Evolutionary conservation across 148 eudicot species (phyloP).

Genomic region (Simmondsia chinensis): DNA sequence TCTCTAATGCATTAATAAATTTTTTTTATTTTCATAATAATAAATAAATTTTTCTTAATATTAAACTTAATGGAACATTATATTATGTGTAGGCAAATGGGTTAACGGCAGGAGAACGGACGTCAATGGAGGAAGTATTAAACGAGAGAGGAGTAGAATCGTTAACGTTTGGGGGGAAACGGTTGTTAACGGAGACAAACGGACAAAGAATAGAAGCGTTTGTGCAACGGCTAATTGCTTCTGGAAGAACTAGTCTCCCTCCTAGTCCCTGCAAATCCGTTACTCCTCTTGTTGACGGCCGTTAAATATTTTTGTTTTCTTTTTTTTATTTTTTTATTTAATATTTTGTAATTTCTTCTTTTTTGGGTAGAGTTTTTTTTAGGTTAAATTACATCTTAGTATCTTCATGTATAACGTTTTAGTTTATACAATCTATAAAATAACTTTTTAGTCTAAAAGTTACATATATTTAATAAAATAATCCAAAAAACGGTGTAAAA

Average conservation of each 20-base stretch:
- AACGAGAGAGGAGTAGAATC: conserved; percentile 69
- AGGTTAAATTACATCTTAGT: too few species aligned
- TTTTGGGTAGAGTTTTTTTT: too few species aligned
- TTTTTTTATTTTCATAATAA: background rate
- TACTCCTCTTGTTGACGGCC: conserved; percentile 61
- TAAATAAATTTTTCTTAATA: background rate
- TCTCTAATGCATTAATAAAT: background rate
- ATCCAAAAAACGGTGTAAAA: too few species aligned
- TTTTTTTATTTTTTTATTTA: too few species aligned
- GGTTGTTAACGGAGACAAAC: conserved; percentile 68
- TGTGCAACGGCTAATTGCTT: conserved; percentile 68
- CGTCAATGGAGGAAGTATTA: conserved; percentile 28
- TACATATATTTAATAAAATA: too few species aligned
- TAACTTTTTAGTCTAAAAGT: too few species aligned
- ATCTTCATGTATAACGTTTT: too few species aligned
- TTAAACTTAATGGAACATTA: background rate
- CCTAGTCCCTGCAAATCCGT: conserved; percentile 88
- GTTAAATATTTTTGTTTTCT: too few species aligned
- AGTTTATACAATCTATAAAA: too few species aligned
- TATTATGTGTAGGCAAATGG: conserved; percentile 47
- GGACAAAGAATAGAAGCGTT: conserved; percentile 57
- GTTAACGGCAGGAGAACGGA: conserved; percentile 7
- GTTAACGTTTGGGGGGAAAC: conserved; percentile 87
- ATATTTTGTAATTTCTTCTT: too few species aligned
- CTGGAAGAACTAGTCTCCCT: conserved; percentile 53